Conservation (phyloP, 768 basidiomycete species). For the Hygrophoropsis aurantiaca region DNA sequence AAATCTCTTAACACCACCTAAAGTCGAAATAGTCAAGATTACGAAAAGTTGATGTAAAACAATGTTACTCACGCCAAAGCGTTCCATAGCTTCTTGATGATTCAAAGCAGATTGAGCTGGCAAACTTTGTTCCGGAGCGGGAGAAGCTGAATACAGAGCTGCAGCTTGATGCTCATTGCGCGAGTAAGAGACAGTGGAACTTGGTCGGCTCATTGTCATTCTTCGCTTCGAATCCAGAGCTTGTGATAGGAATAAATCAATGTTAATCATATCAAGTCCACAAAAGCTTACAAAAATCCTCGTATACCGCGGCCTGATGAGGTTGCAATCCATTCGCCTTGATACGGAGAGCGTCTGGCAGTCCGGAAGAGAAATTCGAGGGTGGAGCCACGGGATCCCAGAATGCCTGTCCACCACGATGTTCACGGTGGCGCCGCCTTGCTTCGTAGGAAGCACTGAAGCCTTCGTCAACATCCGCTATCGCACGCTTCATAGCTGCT, state of each 20-base stretch:
- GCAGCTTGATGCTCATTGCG: conserved; percentile 43
- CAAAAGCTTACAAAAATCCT: conserved; percentile 76
- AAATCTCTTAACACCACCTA: conserved; percentile 52
- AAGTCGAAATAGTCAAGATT: conserved; percentile 6
- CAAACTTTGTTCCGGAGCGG: conserved; percentile 53
- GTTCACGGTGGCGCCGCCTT: conserved; percentile 84
- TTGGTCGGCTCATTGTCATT: conserved; percentile 58
- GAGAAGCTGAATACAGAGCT: conserved; percentile 58
- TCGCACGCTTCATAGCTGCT: conserved; percentile 95
- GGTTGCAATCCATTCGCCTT: conserved; percentile 78
- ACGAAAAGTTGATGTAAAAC: conserved; percentile 26
- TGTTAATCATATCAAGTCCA: conserved; percentile 2
- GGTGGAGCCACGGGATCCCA: conserved; percentile 82
- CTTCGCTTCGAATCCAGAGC: conserved; percentile 59
- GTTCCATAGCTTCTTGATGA: conserved; percentile 86
- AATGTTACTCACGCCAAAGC: conserved; percentile 62
- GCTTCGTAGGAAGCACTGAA: conserved; percentile 80
- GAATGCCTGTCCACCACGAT: conserved; percentile 73
- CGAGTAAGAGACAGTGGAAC: conserved; percentile 70
- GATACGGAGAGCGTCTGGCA: conserved; percentile 90
- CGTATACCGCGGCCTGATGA: conserved; percentile 87
- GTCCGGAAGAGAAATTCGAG: conserved; percentile 63
- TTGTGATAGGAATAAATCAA: conserved; percentile 22
- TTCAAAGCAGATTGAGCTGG: conserved; percentile 46
- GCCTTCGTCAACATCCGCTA: conserved; percentile 89